phyloP scores from a whole-genome alignment of 805 yeast genomes.

The Starmerella vaccinii region DNA sequence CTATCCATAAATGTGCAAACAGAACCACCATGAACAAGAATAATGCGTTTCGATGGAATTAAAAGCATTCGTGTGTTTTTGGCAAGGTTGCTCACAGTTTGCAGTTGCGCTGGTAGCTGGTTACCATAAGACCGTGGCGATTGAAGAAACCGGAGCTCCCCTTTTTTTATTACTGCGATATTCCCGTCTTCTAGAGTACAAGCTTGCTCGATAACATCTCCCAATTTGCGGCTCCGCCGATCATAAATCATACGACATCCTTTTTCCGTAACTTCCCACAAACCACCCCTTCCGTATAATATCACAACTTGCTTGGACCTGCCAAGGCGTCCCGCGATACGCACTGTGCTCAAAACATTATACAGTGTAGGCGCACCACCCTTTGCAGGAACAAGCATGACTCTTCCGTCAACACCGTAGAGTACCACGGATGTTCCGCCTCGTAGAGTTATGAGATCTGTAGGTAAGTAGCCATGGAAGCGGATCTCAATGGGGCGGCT shows the following conservation, averaged over 20 bases:
- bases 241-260: constrained; percentile 1
- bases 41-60: constrained; percentile 3
- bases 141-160: not conserved
- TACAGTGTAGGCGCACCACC: not conserved
- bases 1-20: constrained; percentile 7
- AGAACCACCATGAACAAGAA: not conserved
- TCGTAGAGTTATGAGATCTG: not conserved
- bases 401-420: not conserved
- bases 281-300: not conserved
- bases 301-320: not conserved
- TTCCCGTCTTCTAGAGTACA: not conserved
- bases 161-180: not conserved
- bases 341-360: not conserved
- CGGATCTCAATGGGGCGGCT: not conserved
- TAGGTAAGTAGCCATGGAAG: not conserved
- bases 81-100: not conserved
- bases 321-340: not conserved
- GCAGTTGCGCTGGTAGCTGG: not conserved
- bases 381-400: not conserved
- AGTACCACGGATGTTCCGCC: not conserved
- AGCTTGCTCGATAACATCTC: not conserved
- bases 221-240: not conserved
- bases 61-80: constrained; percentile 4
- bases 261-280: not conserved
- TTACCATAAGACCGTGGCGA: not conserved